A percentile compares a stretch with the other conserved stretches of the same genome.
Conservation (phyloP, 2,329 filamentous ascomycete species). For the Tolypocladium inflatum region DNA sequence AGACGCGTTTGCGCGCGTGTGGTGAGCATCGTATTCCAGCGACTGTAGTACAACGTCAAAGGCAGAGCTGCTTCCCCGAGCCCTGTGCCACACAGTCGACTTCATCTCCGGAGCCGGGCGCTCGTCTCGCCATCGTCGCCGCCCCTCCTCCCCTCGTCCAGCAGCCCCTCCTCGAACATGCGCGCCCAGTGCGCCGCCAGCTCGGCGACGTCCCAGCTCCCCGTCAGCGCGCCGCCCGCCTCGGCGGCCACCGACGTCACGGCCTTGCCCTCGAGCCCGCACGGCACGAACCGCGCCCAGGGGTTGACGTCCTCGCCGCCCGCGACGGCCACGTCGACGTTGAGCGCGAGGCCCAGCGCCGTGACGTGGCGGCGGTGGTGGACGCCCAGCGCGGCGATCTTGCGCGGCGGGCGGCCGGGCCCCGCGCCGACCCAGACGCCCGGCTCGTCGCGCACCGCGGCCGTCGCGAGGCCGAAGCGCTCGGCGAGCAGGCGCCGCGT, state of each 20-base stretch:
- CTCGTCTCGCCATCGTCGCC: neutral
- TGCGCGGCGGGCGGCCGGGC: constrained; percentile 32
- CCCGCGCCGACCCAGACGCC: constrained; percentile 63
- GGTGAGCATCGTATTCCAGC: neutral
- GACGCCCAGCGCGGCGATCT: constrained; percentile 89
- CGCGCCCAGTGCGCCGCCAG: constrained; percentile 22
- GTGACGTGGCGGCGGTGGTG: constrained; percentile 78
- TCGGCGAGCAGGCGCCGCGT: constrained; percentile 55
- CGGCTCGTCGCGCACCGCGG: constrained; percentile 61
- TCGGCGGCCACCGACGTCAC: constrained; percentile 65
- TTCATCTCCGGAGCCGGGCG: neutral
- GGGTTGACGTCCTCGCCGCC: constrained; percentile 33
- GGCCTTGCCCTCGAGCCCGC: constrained; percentile 70
- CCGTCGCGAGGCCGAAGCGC: constrained; percentile 48
- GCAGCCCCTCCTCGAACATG: constrained; percentile 23
- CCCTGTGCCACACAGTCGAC: neutral
- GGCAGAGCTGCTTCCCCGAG: neutral
- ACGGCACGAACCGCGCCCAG: constrained; percentile 72
- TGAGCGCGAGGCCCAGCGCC: constrained; percentile 75
- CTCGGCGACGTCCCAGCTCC: constrained; percentile 15
- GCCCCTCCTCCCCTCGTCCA: constrained; percentile 8
- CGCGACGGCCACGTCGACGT: constrained; percentile 52
- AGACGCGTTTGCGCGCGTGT: neutral
- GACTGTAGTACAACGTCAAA: neutral
- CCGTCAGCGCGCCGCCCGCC: constrained; percentile 13